phyloP scores from a whole-genome alignment of 106 monocot genomes.

The Dioscorea dumetorum region DNA sequence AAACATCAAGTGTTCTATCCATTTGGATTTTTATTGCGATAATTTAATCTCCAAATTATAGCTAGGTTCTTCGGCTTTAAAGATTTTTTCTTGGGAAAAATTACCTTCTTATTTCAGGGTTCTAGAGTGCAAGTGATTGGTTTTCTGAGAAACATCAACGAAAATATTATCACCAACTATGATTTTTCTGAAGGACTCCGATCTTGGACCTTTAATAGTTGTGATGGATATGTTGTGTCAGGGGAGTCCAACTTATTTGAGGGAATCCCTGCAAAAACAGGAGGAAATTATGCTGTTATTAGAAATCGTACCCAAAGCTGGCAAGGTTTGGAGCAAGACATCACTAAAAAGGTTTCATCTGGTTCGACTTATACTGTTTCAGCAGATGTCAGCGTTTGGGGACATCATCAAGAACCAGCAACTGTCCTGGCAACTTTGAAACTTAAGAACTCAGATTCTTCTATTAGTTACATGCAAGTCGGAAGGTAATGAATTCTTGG shows the following conservation, averaged over 20 bases:
- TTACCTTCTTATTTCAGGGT: slow-evolving; percentile 15
- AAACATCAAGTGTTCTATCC: too few species aligned
- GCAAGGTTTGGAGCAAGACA: slow-evolving; percentile 48
- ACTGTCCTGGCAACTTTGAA: slow-evolving; percentile 33
- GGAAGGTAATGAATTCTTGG: slow-evolving; percentile 20
- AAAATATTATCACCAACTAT: slow-evolving; percentile 30
- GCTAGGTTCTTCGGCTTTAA: too few species aligned
- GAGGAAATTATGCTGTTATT: slow-evolving; percentile 27
- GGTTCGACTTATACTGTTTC: slow-evolving; percentile 17
- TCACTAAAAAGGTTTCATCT: slow-evolving; percentile 20
- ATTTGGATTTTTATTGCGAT: too few species aligned
- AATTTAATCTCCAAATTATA: too few species aligned
- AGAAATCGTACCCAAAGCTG: slow-evolving; percentile 35
- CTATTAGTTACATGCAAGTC: slow-evolving; percentile 17
- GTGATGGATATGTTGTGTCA: slow-evolving; percentile 27
- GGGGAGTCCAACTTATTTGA: slow-evolving; percentile 11
- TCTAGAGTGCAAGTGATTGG: not conserved
- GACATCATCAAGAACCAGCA: slow-evolving; percentile 12
- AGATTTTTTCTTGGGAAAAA: too few species aligned
- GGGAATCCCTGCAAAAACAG: slow-evolving; percentile 19
- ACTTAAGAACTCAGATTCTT: slow-evolving; percentile 19
- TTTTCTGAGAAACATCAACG: slow-evolving; percentile 2
- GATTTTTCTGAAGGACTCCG: slow-evolving; percentile 32
- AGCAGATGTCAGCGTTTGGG: slow-evolving; percentile 27
- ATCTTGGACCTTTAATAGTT: slow-evolving; percentile 29